These are phyloP conservation scores for Trametes maxima DNA, from an alignment of 768 basidiomycete species.

Conservation along the genomic window DNA sequence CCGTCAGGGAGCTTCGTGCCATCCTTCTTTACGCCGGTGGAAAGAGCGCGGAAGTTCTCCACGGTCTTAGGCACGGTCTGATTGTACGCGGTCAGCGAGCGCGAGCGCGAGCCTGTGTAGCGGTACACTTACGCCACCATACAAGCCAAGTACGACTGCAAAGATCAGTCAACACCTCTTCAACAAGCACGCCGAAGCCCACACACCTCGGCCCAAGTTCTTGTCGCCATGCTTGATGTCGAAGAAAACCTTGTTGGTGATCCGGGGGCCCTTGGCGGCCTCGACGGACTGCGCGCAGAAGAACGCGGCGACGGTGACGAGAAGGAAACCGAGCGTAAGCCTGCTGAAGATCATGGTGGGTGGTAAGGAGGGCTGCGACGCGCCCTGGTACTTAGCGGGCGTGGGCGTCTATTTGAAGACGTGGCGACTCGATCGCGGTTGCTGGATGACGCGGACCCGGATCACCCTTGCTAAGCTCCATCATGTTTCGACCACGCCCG, in stretches of 20 bases:
- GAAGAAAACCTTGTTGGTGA: slow-evolving; percentile 94
- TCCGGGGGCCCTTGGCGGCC: slow-evolving; percentile 83
- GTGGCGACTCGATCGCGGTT: slow-evolving; percentile 21
- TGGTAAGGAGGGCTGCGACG: slow-evolving; percentile 19
- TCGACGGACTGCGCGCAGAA: slow-evolving; percentile 75
- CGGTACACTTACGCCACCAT: slow-evolving; percentile 65
- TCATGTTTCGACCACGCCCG: neutral
- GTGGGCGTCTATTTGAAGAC: slow-evolving; percentile 1
- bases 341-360: slow-evolving; percentile 59
- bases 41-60: slow-evolving; percentile 95
- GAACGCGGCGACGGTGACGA: slow-evolving; percentile 65
- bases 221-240: slow-evolving; percentile 93
- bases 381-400: neutral
- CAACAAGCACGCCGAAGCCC: neutral
- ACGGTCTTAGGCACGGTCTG: slow-evolving; percentile 95
- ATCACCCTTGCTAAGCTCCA: slow-evolving; percentile 4
- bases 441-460: slow-evolving; percentile 3
- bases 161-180: slow-evolving; percentile 15
- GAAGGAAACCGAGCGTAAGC: slow-evolving; percentile 59
- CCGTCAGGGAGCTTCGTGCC: slow-evolving; percentile 67
- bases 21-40: slow-evolving; percentile 80
- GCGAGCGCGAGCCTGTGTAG: neutral
- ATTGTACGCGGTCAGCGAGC: neutral
- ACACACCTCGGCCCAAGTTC: slow-evolving; percentile 77
- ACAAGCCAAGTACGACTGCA: slow-evolving; percentile 84